Evolutionary conservation across 2,329 filamentous ascomycete genomes (phyloP).

Genomic region (Paecilomyces niveus): DNA sequence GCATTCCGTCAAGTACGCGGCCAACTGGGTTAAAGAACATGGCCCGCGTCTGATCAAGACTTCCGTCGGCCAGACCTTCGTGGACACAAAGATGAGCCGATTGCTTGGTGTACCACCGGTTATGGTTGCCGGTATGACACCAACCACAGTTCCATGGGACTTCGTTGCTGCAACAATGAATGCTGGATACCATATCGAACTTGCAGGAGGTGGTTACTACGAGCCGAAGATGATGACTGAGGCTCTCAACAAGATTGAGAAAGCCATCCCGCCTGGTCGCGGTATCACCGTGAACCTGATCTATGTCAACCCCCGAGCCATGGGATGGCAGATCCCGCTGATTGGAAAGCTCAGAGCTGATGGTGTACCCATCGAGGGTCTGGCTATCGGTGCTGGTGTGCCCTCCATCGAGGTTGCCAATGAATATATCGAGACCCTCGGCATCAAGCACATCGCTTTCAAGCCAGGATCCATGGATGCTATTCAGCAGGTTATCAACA

Average conservation of each 20-base stretch:
- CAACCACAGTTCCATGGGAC: conserved; percentile 80
- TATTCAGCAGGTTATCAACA: conserved; percentile 84
- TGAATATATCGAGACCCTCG: conserved; percentile 88
- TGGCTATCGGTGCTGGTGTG: conserved; percentile 89
- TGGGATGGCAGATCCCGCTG: conserved; percentile 87
- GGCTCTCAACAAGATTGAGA: conserved; percentile 77
- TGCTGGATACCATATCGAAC: conserved; percentile 87
- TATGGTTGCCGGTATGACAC: conserved; percentile 92
- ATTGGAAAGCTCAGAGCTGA: conserved; percentile 72
- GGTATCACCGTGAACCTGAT: conserved; percentile 88
- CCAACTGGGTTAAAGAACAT: conserved; percentile 96
- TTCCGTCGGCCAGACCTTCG: conserved; percentile 78
- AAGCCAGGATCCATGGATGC: conserved; percentile 86
- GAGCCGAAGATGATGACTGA: conserved; percentile 74
- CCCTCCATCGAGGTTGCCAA: conserved; percentile 89
- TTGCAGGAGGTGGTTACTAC: conserved; percentile 86
- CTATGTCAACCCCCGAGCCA: conserved; percentile 81
- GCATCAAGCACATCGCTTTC: conserved; percentile 88
- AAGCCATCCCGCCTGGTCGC: conserved; percentile 72
- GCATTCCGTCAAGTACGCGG: conserved; percentile 87
- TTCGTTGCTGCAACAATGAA: conserved; percentile 92
- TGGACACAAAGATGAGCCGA: conserved; percentile 94
- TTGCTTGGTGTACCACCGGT: conserved; percentile 77
- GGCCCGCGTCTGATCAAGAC: conserved; percentile 89
- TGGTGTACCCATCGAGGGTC: conserved; percentile 82